phyloP scores from a whole-genome alignment of 2,329 filamentous ascomycete species.

The Fusarium sp. region DNA sequence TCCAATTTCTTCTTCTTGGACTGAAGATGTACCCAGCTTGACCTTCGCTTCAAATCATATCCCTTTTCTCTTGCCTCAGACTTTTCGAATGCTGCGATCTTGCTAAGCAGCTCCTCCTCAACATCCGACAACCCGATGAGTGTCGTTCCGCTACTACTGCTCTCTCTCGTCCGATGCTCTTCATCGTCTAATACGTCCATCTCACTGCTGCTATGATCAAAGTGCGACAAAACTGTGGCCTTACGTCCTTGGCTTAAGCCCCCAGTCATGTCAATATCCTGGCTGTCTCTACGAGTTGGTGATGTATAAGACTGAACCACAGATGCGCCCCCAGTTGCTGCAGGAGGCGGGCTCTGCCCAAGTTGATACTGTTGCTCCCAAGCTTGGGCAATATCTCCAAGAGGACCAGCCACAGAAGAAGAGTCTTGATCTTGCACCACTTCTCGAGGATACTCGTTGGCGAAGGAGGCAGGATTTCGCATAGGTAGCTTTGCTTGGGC shows the following conservation, averaged over 20 bases:
- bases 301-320: not conserved
- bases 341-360: not conserved
- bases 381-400: slow-evolving; percentile 10
- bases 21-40: not conserved
- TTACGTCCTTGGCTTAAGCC: not conserved
- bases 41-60: slow-evolving; percentile 24
- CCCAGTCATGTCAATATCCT: not conserved
- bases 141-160: slow-evolving; percentile 10
- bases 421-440: not conserved
- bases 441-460: slow-evolving; percentile 11
- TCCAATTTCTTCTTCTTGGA: slow-evolving; percentile 4
- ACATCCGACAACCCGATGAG: not conserved
- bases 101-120: not conserved
- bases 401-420: not conserved
- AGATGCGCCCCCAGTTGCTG: not conserved
- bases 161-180: not conserved
- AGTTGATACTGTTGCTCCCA: slow-evolving; percentile 13
- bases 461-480: slow-evolving; percentile 5
- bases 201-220: not conserved
- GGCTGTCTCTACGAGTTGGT: not conserved
- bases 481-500: not conserved
- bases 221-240: not conserved
- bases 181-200: slow-evolving; percentile 2
- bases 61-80: not conserved
- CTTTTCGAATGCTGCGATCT: not conserved